These are phyloP conservation scores for Podospora conica DNA, from an alignment of 495 filamentous ascomycete genomes.

Conservation along the genomic window DNA sequence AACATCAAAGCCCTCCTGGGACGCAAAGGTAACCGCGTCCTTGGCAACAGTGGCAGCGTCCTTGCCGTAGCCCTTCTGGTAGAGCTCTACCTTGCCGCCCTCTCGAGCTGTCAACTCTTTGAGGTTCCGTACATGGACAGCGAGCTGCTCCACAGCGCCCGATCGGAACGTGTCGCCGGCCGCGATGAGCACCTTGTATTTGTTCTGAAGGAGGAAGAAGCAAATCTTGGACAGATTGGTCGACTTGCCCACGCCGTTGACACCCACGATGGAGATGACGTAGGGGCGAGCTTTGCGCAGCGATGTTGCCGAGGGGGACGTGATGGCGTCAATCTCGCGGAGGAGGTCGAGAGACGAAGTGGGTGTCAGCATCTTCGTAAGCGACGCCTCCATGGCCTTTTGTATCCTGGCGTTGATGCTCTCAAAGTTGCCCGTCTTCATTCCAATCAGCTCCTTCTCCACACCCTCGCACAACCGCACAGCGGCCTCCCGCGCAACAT, in stretches of 20 bases:
- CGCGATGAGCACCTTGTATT: slow-evolving; percentile 89
- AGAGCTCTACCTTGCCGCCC: slow-evolving; percentile 78
- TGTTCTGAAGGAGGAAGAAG: slow-evolving; percentile 95
- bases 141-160: slow-evolving; percentile 92
- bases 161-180: slow-evolving; percentile 97
- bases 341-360: slow-evolving; percentile 91
- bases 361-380: slow-evolving; percentile 90
- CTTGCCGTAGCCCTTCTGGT: slow-evolving; percentile 95
- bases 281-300: slow-evolving; percentile 67
- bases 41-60: slow-evolving; percentile 93
- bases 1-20: slow-evolving; percentile 73
- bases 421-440: slow-evolving; percentile 90
- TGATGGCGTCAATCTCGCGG: slow-evolving; percentile 80
- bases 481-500: slow-evolving; percentile 91
- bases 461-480: slow-evolving; percentile 87
- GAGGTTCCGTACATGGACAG: slow-evolving; percentile 87
- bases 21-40: slow-evolving; percentile 78
- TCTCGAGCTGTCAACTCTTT: slow-evolving; percentile 78
- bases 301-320: slow-evolving; percentile 51
- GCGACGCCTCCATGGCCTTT: slow-evolving; percentile 78
- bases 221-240: slow-evolving; percentile 96
- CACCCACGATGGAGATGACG: slow-evolving; percentile 94
- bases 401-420: slow-evolving; percentile 79
- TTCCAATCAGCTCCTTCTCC: slow-evolving; percentile 77
- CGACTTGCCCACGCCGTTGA: slow-evolving; percentile 97